Base-by-base conservation (phyloP, 2,329 filamentous ascomycete genomes). In the Geosmithia flava region DNA sequence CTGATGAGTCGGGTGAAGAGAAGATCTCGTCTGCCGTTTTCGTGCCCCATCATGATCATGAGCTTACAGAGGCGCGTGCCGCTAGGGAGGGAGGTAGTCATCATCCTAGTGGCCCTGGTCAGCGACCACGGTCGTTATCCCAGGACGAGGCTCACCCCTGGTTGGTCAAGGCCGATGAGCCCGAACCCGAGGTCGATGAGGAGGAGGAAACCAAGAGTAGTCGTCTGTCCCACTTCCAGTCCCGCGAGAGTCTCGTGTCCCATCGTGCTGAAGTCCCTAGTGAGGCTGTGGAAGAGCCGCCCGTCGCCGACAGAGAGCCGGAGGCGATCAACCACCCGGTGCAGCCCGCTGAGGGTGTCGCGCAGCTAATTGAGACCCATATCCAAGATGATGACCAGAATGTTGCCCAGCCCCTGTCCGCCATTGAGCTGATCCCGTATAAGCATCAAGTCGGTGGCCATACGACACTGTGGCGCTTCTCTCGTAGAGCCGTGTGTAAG, bases 361-460 rank as follows among this genome's bases (percentile, higher is more conserved):
- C n/a, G n/a, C n/a, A n/a, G n/a, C n/a, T n/a, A n/a, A n/a, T 30
- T 30, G 29, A 30, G 29, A 30, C 29, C 29, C 66, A 71, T 55
- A 61, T 71, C 45, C 71, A 76, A 59, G 72, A 76, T 41, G 68
- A 75, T 48, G 69, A 78, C 52, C 68, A 67, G 61, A 67, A 52
- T 29, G 57, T 74, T 54, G 69, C 75, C 62, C 65, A 75, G 54
- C 88, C 90, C 3, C 73, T 95, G 27, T 87, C 91, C 53, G 91
- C 91, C 29, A 95, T 98, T 55, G 90, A 97, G 64, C 74, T 98
- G 51, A 95, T 96, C 58, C 93, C 93, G 2, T 98, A 96, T 67
- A 87, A 88, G 55, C 93, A 98, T 66, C 93, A 98, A 66, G 93
- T 98, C 48, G 93, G 93, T 50, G 93, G 93, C 1, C 93, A 98